These are phyloP conservation scores for Quercus tomentella DNA, from an alignment of 331 rosid genomes.

Conservation along the genomic window DNA sequence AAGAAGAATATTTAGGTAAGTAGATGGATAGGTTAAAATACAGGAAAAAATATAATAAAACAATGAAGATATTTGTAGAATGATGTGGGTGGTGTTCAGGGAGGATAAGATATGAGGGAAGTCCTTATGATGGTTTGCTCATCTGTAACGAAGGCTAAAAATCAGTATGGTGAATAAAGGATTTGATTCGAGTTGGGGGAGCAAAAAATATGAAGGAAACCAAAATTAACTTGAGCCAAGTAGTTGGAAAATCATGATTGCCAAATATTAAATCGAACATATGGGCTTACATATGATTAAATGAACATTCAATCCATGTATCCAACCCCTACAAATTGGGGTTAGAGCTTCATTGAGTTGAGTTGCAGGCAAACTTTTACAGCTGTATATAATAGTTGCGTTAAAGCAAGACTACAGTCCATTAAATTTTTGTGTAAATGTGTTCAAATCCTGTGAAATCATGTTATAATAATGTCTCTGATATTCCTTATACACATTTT, in stretches of 20 bases:
- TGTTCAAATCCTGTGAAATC: neutral
- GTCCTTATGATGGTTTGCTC: neutral
- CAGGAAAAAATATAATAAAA: neutral
- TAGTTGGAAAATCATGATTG: neutral
- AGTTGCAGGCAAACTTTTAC: neutral
- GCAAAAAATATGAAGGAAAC: neutral
- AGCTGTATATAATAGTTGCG: neutral
- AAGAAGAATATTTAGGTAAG: neutral
- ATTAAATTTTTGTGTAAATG: neutral
- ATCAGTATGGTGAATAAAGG: neutral
- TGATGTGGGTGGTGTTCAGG: neutral
- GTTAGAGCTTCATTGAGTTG: conserved; percentile 15
- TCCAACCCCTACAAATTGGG: neutral
- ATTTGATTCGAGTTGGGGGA: neutral
- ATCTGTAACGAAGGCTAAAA: neutral
- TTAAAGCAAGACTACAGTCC: neutral
- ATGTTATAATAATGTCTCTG: neutral
- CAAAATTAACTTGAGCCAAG: neutral
- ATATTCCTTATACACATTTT: neutral
- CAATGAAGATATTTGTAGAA: neutral
- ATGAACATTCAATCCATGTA: neutral
- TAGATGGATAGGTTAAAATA: neutral
- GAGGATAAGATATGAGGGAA: neutral
- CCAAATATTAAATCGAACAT: no score
- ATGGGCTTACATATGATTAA: no score